Evolutionary conservation across 345 rosid genomes (phyloP).

Genomic region (Populus euphratica): DNA sequence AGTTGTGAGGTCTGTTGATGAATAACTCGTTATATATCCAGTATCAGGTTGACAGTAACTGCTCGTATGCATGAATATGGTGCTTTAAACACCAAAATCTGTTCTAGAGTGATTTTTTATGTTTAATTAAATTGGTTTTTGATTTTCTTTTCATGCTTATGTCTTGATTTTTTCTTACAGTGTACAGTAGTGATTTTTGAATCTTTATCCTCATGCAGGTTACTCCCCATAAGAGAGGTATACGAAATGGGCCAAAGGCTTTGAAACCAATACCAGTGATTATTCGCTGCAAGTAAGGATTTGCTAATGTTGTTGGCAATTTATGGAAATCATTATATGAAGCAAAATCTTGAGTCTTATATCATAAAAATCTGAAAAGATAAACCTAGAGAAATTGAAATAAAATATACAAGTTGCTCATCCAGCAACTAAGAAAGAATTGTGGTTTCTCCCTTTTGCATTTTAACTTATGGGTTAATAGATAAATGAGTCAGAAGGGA

Average conservation of each 20-base stretch:
- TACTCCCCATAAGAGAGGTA: constrained; percentile 72
- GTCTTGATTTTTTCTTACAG: no score
- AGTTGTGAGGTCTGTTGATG: neutral
- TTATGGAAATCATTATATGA: neutral
- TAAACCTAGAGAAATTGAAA: neutral
- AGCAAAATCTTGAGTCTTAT: neutral
- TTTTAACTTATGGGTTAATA: no score
- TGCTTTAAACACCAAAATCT: neutral
- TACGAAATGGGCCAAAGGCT: constrained; percentile 88
- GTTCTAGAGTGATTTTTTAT: neutral
- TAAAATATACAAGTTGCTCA: neutral
- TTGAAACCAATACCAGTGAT: constrained; percentile 85
- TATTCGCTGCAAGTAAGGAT: constrained; percentile 75
- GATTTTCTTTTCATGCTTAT: neutral
- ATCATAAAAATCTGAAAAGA: neutral
- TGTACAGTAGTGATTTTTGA: neutral
- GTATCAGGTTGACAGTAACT: neutral
- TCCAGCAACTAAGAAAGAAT: neutral
- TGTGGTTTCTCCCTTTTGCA: no score
- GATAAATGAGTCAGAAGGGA: no score
- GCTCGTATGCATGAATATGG: neutral
- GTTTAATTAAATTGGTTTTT: neutral
- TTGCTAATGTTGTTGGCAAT: neutral
- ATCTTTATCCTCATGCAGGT: constrained; percentile 34
- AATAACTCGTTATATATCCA: neutral